Percentiles rank a stretch among this genome's conserved stretches.
Conservation (phyloP, 768 basidiomycete species). For the Rhizopogon vinicolor region DNA sequence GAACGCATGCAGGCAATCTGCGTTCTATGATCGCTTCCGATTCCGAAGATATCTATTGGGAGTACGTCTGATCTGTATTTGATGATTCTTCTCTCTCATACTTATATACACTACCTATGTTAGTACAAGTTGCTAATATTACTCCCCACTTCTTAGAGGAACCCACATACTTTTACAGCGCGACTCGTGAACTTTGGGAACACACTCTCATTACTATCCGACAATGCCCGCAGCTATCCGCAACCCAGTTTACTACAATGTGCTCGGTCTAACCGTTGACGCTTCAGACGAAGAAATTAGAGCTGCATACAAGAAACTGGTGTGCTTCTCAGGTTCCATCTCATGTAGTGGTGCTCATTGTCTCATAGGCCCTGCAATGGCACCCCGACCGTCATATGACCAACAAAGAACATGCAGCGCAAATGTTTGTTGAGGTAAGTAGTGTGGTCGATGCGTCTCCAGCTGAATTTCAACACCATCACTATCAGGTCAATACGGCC, state of each 20-base stretch:
- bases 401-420: slow-evolving; percentile 47
- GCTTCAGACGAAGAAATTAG: slow-evolving; percentile 51
- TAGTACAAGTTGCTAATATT: slow-evolving; percentile 6
- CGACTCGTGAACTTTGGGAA: slow-evolving; percentile 3
- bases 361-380: slow-evolving; percentile 53
- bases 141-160: slow-evolving; percentile 7
- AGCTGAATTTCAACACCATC: neutral
- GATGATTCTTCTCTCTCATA: slow-evolving; percentile 15
- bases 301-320: slow-evolving; percentile 59
- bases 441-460: slow-evolving; percentile 3
- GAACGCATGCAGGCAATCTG: slow-evolving; percentile 13
- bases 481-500: slow-evolving; percentile 45
- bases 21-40: slow-evolving; percentile 16
- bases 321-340: slow-evolving; percentile 27
- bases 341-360: slow-evolving; percentile 15
- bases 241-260: slow-evolving; percentile 30
- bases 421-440: slow-evolving; percentile 55
- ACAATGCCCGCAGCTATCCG: slow-evolving; percentile 20
- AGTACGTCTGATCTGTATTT: slow-evolving; percentile 17
- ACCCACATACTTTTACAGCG: slow-evolving; percentile 7
- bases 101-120: slow-evolving; percentile 22
- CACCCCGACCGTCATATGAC: slow-evolving; percentile 59
- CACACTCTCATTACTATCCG: slow-evolving; percentile 9
- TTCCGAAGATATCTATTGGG: slow-evolving; percentile 18
- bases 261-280: slow-evolving; percentile 40